These are phyloP conservation scores for Agastache rugosa DNA, from an alignment of 257 asterid genomes.

Conservation along the genomic window DNA sequence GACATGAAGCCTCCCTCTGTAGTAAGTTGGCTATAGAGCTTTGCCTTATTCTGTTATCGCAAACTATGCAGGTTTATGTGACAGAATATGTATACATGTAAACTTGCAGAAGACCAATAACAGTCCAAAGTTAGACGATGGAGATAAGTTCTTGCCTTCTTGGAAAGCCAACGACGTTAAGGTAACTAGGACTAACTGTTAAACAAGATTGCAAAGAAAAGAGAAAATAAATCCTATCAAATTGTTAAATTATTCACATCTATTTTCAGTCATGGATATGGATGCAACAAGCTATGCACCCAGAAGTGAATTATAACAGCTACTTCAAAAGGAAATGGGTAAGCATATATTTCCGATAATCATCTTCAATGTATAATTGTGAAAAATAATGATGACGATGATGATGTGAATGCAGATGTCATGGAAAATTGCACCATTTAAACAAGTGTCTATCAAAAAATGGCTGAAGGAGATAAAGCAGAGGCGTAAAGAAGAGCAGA, in stretches of 20 bases:
- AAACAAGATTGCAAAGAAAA: background rate
- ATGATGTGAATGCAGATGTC: conserved; percentile 55
- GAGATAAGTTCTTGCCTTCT: conserved; percentile 64
- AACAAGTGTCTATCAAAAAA: conserved; percentile 73
- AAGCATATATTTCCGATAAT: conserved; percentile 26
- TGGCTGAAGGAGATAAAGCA: conserved; percentile 86
- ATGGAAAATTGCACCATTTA: conserved; percentile 73
- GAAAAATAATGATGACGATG: background rate
- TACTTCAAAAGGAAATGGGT: conserved; percentile 90
- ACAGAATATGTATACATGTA: background rate
- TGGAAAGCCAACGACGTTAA: conserved; percentile 87
- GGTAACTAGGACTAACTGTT: conserved; percentile 47
- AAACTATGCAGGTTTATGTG: conserved; percentile 10
- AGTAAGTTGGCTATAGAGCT: conserved; percentile 45
- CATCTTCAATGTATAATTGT: background rate
- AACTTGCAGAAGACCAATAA: conserved; percentile 60
- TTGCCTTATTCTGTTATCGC: conserved; percentile 3
- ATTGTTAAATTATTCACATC: background rate
- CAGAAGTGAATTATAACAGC: conserved; percentile 82
- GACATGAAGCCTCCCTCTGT: conserved; percentile 48
- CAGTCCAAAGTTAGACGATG: conserved; percentile 57
- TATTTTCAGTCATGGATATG: conserved; percentile 87
- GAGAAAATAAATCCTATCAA: background rate
- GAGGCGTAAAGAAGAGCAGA: conserved; percentile 71
- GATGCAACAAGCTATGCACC: conserved; percentile 99